Base-by-base conservation (phyloP, 2,329 filamentous ascomycete genomes). In the Geosmithia morbida region DNA sequence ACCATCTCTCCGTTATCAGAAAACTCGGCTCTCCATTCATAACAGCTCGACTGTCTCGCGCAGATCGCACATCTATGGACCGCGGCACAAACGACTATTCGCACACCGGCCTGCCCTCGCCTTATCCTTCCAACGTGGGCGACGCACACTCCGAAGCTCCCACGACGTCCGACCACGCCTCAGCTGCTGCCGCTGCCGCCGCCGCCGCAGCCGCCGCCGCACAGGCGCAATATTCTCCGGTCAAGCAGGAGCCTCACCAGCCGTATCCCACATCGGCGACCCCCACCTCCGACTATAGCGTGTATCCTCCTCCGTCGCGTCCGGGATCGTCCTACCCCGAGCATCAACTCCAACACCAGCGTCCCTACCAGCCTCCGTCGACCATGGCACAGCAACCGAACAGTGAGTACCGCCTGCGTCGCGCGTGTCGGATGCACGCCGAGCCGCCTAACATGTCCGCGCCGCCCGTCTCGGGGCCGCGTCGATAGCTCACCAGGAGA, bases 331-430 rank as follows among this genome's bases (percentile, higher is more conserved):
- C 33, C 13, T 94, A 90, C 61, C 84, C 86, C 64, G 87, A 94
- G 59, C 88, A 94, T 67, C 78, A 92, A 64, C 30, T 49, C 33
- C 81, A 86, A 69, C 85, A 87, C 86, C 66, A 81, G 77, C 68
- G 80, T 76, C 69, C 80, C 80, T 69, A 78, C 83, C 68, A 70
- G 67, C 69, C 84, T 80, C 33, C 33, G 6, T 16, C 33, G 81
- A 84, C 83, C 82, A 96, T 96, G 89, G 87, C 89, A 80, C 88
- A 95, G 71, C 70, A 87, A 83, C 48, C 45, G 47, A 87, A 87
- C 84, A 95, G 89, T 95, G 86, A 87, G 88, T 95, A 6, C 11
- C 33, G 4, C 22, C 22, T 26, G 4, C 22, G n/a, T n/a, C n/a
- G n/a, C n/a, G n/a, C n/a, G n/a, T n/a, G n/a, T n/a, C n/a, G n/a